Conservation (phyloP, 441 rosid species). For the Gossypium schwendimanii region DNA sequence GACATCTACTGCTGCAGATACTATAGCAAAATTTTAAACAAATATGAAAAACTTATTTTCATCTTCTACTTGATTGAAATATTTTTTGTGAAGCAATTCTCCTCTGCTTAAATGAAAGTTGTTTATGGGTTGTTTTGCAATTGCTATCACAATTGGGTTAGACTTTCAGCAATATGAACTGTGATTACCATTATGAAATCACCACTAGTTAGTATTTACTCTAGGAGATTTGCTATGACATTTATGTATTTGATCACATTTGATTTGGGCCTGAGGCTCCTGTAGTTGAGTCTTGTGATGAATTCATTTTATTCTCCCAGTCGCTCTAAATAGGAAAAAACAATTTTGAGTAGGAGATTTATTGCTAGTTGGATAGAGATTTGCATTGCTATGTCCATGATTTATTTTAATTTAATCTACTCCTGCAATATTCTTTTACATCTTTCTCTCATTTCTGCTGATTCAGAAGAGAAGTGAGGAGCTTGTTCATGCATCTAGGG, state of each 20-base stretch:
- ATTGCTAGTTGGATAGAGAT: neutral
- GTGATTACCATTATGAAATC: conserved; percentile 1
- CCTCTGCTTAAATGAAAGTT: neutral
- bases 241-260: neutral
- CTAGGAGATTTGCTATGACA: neutral
- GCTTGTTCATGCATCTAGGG: conserved; percentile 57
- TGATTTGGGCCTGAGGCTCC: neutral
- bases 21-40: neutral
- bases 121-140: neutral
- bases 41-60: no score
- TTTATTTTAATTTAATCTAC: neutral
- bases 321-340: neutral
- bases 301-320: neutral
- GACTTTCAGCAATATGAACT: neutral
- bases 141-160: neutral
- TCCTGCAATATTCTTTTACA: neutral
- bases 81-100: neutral
- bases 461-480: conserved; percentile 64
- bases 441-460: neutral
- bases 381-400: neutral
- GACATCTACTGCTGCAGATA: neutral
- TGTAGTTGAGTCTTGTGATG: neutral
- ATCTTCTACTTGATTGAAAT: neutral
- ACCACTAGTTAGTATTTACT: neutral
- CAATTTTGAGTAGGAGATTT: neutral